Conservation (phyloP, 2,329 filamentous ascomycete species). For the Xylariomycetidae sp. region DNA sequence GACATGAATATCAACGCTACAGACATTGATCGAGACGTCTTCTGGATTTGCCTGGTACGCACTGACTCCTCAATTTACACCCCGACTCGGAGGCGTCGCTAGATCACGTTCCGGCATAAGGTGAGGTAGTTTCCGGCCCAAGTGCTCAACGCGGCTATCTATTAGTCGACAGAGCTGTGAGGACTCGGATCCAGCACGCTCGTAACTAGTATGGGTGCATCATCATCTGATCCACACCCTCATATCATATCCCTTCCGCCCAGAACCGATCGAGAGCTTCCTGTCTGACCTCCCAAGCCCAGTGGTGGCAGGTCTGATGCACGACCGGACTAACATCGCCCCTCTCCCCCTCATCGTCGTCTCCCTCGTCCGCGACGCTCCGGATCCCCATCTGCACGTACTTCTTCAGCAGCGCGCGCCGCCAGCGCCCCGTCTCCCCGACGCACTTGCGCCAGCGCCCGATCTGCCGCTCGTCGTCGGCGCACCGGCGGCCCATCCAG, state of each 20-base stretch:
- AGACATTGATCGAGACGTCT: no score
- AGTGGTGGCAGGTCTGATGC: slow-evolving; percentile 54
- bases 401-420: slow-evolving; percentile 45
- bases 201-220: no score
- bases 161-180: no score
- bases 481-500: slow-evolving; percentile 44
- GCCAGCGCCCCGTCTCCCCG: slow-evolving; percentile 46
- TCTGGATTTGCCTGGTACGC: no score
- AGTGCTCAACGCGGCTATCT: no score
- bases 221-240: no score
- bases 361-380: slow-evolving; percentile 41
- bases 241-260: slow-evolving; percentile 21
- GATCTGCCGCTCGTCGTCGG: slow-evolving; percentile 48
- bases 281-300: slow-evolving; percentile 49
- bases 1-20: no score
- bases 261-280: slow-evolving; percentile 44
- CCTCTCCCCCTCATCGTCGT: slow-evolving; percentile 30
- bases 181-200: no score
- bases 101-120: no score
- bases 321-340: slow-evolving; percentile 48
- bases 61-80: no score
- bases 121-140: no score
- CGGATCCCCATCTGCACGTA: slow-evolving; percentile 38
- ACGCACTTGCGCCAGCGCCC: slow-evolving; percentile 48
- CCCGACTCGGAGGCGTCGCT: no score